Evolutionary conservation across 345 rosid species (phyloP).

Genomic region (Moringa oleifera): DNA sequence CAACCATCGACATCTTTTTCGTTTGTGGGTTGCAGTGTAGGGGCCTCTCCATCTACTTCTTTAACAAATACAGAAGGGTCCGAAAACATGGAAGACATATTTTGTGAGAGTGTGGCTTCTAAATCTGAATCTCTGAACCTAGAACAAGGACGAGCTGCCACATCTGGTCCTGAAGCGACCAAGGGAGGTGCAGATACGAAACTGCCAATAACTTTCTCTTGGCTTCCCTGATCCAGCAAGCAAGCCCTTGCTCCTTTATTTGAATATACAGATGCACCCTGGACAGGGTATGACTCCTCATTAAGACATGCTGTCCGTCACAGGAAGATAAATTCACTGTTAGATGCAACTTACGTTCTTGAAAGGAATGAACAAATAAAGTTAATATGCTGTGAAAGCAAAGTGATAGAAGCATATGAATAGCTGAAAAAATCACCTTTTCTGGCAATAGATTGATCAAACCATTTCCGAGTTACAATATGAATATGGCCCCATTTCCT

Average conservation of each 20-base stretch:
- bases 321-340: conserved; percentile 26
- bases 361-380: conserved; percentile 1
- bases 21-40: conserved; percentile 27
- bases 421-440: conserved; percentile 48
- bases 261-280: conserved; percentile 37
- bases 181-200: conserved; percentile 31
- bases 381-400: conserved; percentile 10
- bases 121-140: conserved; percentile 54
- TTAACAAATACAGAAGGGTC: conserved; percentile 37
- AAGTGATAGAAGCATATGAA: conserved; percentile 11
- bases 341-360: conserved; percentile 9
- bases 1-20: conserved; percentile 43
- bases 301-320: conserved; percentile 74
- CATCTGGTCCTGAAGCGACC: conserved; percentile 36
- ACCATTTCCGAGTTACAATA: conserved; percentile 82
- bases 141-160: conserved; percentile 31
- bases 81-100: conserved; percentile 39
- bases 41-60: conserved; percentile 35
- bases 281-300: conserved; percentile 87
- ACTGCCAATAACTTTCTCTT: conserved; percentile 35
- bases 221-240: conserved; percentile 40
- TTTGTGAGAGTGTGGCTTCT: conserved; percentile 78
- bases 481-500: conserved; percentile 80
- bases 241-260: conserved; percentile 31
- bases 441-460: conserved; percentile 73